These are phyloP conservation scores for Colletotrichum liriopes DNA, from an alignment of 2,329 filamentous ascomycete genomes.

Conservation along the genomic window DNA sequence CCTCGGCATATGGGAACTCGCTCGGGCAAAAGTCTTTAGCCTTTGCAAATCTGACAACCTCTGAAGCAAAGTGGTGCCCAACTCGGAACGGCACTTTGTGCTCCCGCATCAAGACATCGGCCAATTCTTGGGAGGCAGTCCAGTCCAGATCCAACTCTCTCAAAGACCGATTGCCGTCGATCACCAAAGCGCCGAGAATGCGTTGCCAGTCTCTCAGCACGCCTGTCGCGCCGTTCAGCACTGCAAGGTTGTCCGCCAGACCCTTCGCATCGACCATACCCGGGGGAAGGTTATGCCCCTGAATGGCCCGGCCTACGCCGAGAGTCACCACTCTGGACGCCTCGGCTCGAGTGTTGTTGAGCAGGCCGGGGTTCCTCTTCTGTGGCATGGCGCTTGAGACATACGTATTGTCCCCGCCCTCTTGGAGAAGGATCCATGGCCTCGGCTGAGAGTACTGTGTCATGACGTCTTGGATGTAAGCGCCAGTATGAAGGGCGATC, in stretches of 20 bases:
- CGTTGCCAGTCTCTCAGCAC: conserved; percentile 12
- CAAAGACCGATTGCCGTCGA: conserved; percentile 27
- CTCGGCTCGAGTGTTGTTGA: conserved; percentile 19
- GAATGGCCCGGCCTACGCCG: conserved; percentile 30
- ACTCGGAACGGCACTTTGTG: conserved; percentile 34
- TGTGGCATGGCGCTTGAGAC: conserved; percentile 40
- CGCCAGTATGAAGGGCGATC: conserved; percentile 25
- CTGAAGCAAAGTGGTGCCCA: conserved; percentile 40
- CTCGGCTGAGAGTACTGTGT: conserved; percentile 31
- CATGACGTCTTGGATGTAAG: conserved; percentile 39
- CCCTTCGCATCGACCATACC: conserved; percentile 36
- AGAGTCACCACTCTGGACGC: conserved; percentile 29
- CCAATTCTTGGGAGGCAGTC: conserved; percentile 39
- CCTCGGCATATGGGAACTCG: conserved; percentile 24
- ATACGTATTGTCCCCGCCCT: conserved; percentile 35
- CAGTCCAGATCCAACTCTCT: conserved; percentile 34
- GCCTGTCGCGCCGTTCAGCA: conserved; percentile 7
- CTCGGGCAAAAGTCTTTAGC: conserved; percentile 11
- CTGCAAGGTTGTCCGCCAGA: conserved; percentile 27
- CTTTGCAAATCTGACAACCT: conserved; percentile 34
- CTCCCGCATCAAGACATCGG: conserved; percentile 33
- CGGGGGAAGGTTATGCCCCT: conserved; percentile 33
- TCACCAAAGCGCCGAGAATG: conserved; percentile 28
- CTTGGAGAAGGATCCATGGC: conserved; percentile 36
- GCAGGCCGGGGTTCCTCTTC: conserved; percentile 29